Conservation (phyloP, 2,329 filamentous ascomycete genomes). For the Rhynchosporium secalis region DNA sequence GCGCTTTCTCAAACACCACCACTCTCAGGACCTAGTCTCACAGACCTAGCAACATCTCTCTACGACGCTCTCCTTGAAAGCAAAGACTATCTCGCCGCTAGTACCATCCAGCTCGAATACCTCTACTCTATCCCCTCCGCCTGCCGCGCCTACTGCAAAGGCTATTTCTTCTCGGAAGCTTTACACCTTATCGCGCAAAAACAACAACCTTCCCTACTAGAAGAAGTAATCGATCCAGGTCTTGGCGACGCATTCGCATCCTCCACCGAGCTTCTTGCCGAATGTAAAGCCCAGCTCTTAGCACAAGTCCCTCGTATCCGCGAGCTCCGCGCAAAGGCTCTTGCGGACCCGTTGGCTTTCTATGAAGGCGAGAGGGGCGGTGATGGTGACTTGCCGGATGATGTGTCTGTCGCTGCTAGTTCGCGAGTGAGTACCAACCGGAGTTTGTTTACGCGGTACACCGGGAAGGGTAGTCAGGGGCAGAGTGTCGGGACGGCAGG, state of each 20-base stretch:
- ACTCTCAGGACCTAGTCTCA: slow-evolving; percentile 59
- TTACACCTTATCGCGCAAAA: slow-evolving; percentile 69
- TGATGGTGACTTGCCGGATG: slow-evolving; percentile 78
- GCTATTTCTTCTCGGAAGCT: slow-evolving; percentile 86
- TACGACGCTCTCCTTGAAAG: slow-evolving; percentile 78
- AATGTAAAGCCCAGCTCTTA: slow-evolving; percentile 82
- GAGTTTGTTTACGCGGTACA: slow-evolving; percentile 93
- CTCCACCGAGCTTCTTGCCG: slow-evolving; percentile 87
- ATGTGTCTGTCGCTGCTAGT: slow-evolving; percentile 81
- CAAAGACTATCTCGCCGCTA: slow-evolving; percentile 80
- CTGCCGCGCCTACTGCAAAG: slow-evolving; percentile 79
- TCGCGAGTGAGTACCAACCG: slow-evolving; percentile 79
- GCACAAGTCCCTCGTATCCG: slow-evolving; percentile 84
- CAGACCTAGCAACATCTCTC: slow-evolving; percentile 69
- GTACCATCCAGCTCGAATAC: slow-evolving; percentile 79
- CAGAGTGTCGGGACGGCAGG: slow-evolving; percentile 66
- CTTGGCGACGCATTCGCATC: slow-evolving; percentile 78
- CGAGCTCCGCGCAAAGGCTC: slow-evolving; percentile 79
- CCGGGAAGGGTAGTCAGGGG: slow-evolving; percentile 55
- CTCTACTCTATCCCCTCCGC: slow-evolving; percentile 70
- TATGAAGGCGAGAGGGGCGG: slow-evolving; percentile 73
- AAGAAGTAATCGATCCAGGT: slow-evolving; percentile 68
- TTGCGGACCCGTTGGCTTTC: slow-evolving; percentile 82
- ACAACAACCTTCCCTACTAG: slow-evolving; percentile 61
- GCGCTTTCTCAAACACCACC: slow-evolving; percentile 67